Evolutionary conservation across 768 basidiomycete genomes (phyloP).

Genomic region (Termitomyces bulborhizus): DNA sequence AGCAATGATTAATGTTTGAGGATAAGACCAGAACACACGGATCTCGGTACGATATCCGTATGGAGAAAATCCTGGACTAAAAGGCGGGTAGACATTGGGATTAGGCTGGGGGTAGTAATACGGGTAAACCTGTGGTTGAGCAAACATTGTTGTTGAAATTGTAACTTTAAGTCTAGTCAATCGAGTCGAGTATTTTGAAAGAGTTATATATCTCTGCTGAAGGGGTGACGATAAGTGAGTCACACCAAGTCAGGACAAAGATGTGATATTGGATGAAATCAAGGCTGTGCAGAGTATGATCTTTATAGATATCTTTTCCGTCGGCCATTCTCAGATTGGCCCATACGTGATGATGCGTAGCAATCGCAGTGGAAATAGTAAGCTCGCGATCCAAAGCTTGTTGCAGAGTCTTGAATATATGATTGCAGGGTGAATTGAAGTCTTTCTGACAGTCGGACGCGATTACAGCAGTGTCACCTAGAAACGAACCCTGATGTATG

Average conservation of each 20-base stretch:
- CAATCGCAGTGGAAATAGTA: too few species aligned
- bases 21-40: background rate
- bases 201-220: background rate
- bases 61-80: background rate
- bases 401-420: too few species aligned
- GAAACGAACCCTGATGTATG: background rate
- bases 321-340: too few species aligned
- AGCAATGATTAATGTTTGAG: background rate
- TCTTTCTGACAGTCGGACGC: too few species aligned
- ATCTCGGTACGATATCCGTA: background rate
- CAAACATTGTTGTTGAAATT: background rate
- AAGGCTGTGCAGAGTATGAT: background rate
- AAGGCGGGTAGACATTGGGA: conserved; percentile 9
- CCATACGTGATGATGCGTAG: background rate
- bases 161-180: background rate
- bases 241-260: background rate
- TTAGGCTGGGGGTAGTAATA: conserved; percentile 1
- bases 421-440: too few species aligned
- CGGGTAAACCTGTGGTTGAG: conserved; percentile 3
- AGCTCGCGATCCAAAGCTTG: too few species aligned
- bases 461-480: too few species aligned
- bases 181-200: background rate
- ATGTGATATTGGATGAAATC: too few species aligned
- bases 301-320: too few species aligned
- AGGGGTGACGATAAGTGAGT: background rate